Evolutionary conservation across 495 filamentous ascomycete species (phyloP).

Genomic region (Aspergillus diversus): DNA sequence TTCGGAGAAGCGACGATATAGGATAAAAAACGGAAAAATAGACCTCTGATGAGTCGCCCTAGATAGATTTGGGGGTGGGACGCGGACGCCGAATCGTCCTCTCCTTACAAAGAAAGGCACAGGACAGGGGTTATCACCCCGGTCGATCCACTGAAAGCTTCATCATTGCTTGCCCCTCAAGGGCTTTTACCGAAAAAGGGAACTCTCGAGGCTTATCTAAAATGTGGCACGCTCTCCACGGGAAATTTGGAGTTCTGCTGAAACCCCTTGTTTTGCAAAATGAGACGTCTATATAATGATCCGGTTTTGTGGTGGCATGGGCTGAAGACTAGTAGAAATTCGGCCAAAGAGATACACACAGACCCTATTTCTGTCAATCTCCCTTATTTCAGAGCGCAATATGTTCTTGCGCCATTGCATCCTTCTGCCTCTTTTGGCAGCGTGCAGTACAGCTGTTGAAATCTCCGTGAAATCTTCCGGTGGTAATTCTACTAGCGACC

Average conservation of each 20-base stretch:
- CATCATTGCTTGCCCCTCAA: constrained; percentile 9
- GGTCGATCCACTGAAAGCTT: constrained; percentile 4
- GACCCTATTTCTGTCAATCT: not conserved
- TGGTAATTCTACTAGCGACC: constrained; percentile 55
- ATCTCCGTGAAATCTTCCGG: constrained; percentile 47
- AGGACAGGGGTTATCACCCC: constrained; percentile 3
- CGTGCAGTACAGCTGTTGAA: constrained; percentile 33
- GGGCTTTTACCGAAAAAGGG: constrained; percentile 21
- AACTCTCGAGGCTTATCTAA: not conserved
- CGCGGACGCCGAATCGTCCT: not conserved
- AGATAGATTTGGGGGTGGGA: not conserved
- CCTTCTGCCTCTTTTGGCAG: constrained; percentile 35
- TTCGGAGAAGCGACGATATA: not conserved
- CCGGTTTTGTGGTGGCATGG: not conserved
- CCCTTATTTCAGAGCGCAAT: not conserved
- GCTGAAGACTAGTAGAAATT: not conserved
- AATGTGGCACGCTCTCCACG: not conserved
- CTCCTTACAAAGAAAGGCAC: not conserved
- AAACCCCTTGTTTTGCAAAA: not conserved
- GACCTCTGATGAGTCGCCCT: not conserved
- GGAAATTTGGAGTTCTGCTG: not conserved
- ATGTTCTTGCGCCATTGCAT: constrained; percentile 31
- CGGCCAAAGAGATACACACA: not conserved
- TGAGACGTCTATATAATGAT: constrained; percentile 4
- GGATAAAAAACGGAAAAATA: constrained; percentile 2